Percentiles rank a stretch among this genome's conserved stretches.
Conservation (phyloP, 371 early-diverging fungal genomes). For the Mortierella sp. region DNA sequence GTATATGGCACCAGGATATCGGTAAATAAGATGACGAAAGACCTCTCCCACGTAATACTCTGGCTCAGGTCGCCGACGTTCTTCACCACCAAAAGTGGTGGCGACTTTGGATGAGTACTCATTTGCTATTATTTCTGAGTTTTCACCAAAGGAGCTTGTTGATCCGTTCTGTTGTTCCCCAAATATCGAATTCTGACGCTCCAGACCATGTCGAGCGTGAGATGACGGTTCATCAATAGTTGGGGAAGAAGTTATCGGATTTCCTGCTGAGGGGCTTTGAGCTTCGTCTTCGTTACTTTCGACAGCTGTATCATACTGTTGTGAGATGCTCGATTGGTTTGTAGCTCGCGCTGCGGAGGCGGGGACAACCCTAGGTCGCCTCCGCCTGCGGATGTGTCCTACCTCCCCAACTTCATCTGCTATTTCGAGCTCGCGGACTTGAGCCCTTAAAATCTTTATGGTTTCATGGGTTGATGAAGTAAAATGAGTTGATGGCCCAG, state of each 20-base stretch:
- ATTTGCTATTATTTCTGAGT: background rate
- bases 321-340: background rate
- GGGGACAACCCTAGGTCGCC: constrained; percentile 22
- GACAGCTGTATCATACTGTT: background rate
- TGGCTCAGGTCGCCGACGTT: constrained; percentile 40
- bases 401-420: constrained; percentile 43
- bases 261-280: background rate
- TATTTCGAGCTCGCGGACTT: constrained; percentile 38
- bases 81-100: constrained; percentile 17
- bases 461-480: constrained; percentile 26
- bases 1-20: constrained; percentile 51
- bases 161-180: constrained; percentile 28
- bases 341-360: background rate
- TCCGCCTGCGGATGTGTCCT: constrained; percentile 41
- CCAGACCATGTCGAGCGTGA: constrained; percentile 8
- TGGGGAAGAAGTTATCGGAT: constrained; percentile 18
- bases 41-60: constrained; percentile 56
- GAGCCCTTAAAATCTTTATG: constrained; percentile 38
- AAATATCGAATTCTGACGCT: constrained; percentile 14
- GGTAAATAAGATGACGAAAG: constrained; percentile 40
- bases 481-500: constrained; percentile 5
- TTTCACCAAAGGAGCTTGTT: background rate
- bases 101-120: background rate
- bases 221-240: constrained; percentile 19
- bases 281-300: background rate